These are phyloP conservation scores for Nigrospora oryzae DNA, from an alignment of 2,329 filamentous ascomycete species.

Conservation along the genomic window DNA sequence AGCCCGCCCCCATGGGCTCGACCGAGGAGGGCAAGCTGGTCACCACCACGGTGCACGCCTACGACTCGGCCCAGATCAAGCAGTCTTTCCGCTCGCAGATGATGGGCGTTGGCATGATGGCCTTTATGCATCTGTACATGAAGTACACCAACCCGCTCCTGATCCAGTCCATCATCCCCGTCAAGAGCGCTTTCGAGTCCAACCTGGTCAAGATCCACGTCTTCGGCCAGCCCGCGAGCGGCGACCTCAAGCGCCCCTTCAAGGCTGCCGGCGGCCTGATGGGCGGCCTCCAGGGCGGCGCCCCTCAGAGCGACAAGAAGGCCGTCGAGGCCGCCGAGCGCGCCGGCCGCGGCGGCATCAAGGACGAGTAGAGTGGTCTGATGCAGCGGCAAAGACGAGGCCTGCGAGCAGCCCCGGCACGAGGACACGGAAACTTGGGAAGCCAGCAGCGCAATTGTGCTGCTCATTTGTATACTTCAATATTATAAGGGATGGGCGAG, in stretches of 20 bases:
- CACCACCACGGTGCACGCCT: conserved; percentile 92
- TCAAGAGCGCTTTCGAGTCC: conserved; percentile 91
- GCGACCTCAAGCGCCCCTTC: conserved; percentile 93
- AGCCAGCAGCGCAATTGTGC: no score
- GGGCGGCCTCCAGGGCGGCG: conserved; percentile 63
- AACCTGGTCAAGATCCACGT: conserved; percentile 96
- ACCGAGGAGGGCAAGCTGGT: conserved; percentile 92
- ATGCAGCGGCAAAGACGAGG: no score
- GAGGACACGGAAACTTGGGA: no score
- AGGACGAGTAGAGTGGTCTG: conserved; percentile 53
- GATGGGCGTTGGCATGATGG: conserved; percentile 98
- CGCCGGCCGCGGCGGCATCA: conserved; percentile 60
- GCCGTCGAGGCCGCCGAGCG: conserved; percentile 74
- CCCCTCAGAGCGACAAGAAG: conserved; percentile 88
- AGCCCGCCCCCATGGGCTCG: conserved; percentile 87
- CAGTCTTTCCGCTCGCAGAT: conserved; percentile 80
- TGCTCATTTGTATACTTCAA: no score
- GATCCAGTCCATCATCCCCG: conserved; percentile 96
- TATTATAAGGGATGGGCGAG: no score
- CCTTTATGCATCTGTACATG: conserved; percentile 97
- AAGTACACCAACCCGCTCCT: conserved; percentile 99
- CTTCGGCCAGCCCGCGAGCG: conserved; percentile 75
- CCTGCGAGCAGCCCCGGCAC: no score
- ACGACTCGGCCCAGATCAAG: conserved; percentile 82
- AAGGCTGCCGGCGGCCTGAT: conserved; percentile 80